phyloP scores from a whole-genome alignment of 2,329 filamentous ascomycete genomes.

The Neurospora sp. region DNA sequence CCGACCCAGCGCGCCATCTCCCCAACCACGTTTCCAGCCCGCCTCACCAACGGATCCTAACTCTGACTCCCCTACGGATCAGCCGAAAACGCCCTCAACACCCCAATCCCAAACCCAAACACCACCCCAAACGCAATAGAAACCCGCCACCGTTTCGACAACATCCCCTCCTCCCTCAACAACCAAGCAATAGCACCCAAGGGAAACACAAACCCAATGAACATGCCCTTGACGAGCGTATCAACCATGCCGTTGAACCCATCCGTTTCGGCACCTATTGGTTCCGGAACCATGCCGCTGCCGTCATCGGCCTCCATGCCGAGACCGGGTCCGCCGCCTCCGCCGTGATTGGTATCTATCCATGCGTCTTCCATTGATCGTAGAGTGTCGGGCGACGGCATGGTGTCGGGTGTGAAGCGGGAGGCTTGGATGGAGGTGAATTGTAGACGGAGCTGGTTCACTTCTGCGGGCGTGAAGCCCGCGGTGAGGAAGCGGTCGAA shows the following conservation, averaged over 20 bases:
- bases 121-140: constrained; percentile 79
- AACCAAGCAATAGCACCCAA: constrained; percentile 79
- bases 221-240: constrained; percentile 75
- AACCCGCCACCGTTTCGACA: constrained; percentile 72
- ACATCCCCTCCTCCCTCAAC: constrained; percentile 77
- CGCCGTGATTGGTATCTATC: constrained; percentile 60
- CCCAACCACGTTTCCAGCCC: not conserved
- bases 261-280: constrained; percentile 24
- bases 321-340: constrained; percentile 23
- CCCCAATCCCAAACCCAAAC: constrained; percentile 67
- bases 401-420: constrained; percentile 76
- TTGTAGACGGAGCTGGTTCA: constrained; percentile 75
- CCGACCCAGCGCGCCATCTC: not conserved
- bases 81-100: constrained; percentile 42
- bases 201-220: constrained; percentile 93
- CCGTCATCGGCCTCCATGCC: constrained; percentile 26
- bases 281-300: constrained; percentile 14
- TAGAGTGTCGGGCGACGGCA: constrained; percentile 70
- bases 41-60: not conserved
- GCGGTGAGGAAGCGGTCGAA: constrained; percentile 78
- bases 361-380: constrained; percentile 78
- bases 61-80: constrained; percentile 15
- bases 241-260: constrained; percentile 55
- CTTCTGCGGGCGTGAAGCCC: constrained; percentile 74
- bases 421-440: constrained; percentile 78